phyloP scores from a whole-genome alignment of 2,329 filamentous ascomycete species.

The Calycina herbarum region DNA sequence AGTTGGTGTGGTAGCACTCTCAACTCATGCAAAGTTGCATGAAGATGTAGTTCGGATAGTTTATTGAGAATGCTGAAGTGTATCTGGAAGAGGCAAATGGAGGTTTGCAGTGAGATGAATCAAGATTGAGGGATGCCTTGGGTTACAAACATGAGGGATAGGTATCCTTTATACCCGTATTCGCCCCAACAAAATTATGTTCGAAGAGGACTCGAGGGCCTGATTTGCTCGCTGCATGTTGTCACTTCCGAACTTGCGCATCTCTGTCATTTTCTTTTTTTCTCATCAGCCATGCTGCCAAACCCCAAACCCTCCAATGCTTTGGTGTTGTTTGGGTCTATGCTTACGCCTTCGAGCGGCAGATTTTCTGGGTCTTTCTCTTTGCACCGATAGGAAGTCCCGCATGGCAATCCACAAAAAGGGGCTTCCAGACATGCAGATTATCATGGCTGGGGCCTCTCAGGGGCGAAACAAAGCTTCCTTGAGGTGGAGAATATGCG shows the following conservation, averaged over 20 bases:
- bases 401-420: background rate
- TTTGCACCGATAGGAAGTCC: background rate
- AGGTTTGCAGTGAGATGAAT: background rate
- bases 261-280: constrained; percentile 4
- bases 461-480: background rate
- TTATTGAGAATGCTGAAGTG: background rate
- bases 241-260: background rate
- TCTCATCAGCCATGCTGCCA: background rate
- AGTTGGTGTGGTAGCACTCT: background rate
- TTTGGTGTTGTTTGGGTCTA: background rate
- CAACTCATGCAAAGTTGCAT: background rate
- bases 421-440: background rate
- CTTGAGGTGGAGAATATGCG: too few relatives aligned
- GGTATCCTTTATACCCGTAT: background rate
- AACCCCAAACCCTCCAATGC: background rate
- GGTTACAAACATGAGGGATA: background rate
- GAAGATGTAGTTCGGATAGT: background rate
- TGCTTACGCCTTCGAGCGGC: background rate
- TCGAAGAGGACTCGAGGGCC: background rate
- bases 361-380: background rate
- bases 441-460: background rate
- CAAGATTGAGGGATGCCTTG: background rate
- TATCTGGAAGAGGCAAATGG: background rate
- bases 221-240: background rate
- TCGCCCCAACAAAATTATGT: background rate